phyloP scores from a whole-genome alignment of 805 yeast species.

The Candida peoriensis region DNA sequence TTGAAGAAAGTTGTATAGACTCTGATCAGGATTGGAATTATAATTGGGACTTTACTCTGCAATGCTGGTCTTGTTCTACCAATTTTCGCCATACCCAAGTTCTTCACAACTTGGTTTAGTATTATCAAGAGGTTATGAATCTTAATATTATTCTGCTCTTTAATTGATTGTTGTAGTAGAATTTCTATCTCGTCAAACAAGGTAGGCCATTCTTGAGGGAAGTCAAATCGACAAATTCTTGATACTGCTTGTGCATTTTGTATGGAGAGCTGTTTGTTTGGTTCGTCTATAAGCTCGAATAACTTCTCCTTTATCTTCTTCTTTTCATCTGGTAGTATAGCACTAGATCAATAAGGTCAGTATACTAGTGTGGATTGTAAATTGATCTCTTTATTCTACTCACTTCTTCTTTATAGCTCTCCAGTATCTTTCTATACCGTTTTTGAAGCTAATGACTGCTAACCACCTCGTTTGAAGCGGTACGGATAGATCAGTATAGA shows the following conservation, averaged over 20 bases:
- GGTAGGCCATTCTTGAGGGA: constrained; percentile 82
- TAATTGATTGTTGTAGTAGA: constrained; percentile 39
- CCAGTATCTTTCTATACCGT: constrained; percentile 85
- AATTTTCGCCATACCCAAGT: constrained; percentile 67
- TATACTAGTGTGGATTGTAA: background rate
- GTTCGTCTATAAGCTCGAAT: constrained; percentile 58
- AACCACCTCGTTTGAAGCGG: constrained; percentile 77
- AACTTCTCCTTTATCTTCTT: constrained; percentile 50
- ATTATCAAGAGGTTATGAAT: constrained; percentile 61
- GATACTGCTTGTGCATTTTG: constrained; percentile 86
- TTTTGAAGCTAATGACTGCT: constrained; percentile 82
- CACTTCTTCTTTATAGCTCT: constrained; percentile 54
- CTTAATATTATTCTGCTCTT: constrained; percentile 42
- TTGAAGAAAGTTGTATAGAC: constrained; percentile 57
- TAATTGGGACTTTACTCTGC: constrained; percentile 62
- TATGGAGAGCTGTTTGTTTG: constrained; percentile 65
- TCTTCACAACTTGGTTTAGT: constrained; percentile 73
- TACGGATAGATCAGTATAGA: constrained; percentile 54
- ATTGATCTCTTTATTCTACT: constrained; percentile 14
- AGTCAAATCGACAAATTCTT: constrained; percentile 75
- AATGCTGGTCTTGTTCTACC: constrained; percentile 78
- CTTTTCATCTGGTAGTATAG: constrained; percentile 66
- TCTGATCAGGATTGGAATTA: constrained; percentile 55
- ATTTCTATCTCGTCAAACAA: constrained; percentile 61
- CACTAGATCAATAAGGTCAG: constrained; percentile 12